Evolutionary conservation across 1,139 yeast species (phyloP).

Genomic region (Hemisphaericaspora subhashii): DNA sequence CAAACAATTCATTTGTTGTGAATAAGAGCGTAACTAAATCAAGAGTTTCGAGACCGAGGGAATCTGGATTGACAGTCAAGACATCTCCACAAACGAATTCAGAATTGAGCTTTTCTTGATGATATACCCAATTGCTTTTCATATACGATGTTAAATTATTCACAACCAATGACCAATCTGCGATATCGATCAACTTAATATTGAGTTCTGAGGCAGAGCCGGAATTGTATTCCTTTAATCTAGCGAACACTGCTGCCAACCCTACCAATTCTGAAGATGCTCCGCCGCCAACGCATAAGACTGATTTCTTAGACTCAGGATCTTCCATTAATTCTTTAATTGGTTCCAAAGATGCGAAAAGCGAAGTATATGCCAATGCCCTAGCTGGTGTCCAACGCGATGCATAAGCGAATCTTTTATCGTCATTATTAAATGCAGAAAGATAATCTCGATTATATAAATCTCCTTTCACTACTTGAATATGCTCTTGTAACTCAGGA

Average conservation of each 20-base stretch:
- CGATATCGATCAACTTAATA: constrained; percentile 67
- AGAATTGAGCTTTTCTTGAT: constrained; percentile 37
- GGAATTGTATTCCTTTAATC: constrained; percentile 42
- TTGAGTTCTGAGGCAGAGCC: constrained; percentile 35
- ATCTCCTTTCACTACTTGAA: constrained; percentile 70
- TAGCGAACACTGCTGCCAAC: constrained; percentile 57
- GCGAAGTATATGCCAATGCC: constrained; percentile 68
- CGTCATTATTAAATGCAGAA: constrained; percentile 64
- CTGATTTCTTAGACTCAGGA: constrained; percentile 31
- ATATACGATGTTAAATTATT: constrained; percentile 43
- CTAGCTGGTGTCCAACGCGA: constrained; percentile 87
- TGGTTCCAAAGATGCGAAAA: constrained; percentile 53
- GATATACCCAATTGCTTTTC: constrained; percentile 53
- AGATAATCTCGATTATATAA: constrained; percentile 69
- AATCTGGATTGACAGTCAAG: constrained; percentile 17
- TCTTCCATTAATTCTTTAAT: constrained; percentile 38
- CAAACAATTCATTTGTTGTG: constrained; percentile 84
- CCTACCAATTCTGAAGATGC: constrained; percentile 85
- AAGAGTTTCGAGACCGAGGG: constrained; percentile 18
- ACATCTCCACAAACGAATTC: constrained; percentile 56
- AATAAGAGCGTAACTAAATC: constrained; percentile 69
- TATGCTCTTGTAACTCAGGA: constrained; percentile 40
- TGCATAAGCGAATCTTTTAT: constrained; percentile 73
- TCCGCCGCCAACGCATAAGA: constrained; percentile 81
- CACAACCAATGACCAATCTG: constrained; percentile 69